Base-by-base conservation (phyloP, 2,329 filamentous ascomycete genomes). In the Periconia digitata region DNA sequence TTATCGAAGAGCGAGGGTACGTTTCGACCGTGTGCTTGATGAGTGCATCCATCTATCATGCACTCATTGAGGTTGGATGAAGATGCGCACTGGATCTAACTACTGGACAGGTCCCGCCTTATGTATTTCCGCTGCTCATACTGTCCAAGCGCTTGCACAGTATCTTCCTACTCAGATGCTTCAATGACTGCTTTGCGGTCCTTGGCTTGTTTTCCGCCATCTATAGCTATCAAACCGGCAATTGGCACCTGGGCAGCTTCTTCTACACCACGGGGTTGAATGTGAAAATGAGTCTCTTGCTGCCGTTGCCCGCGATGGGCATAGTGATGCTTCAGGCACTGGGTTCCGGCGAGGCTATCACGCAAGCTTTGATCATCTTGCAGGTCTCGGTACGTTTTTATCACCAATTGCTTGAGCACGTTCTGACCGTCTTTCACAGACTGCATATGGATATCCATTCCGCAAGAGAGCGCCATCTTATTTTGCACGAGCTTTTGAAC, bases 141-240 rank as follows among this genome's bases (percentile, higher is more conserved):
- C 75, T 96, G 39, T 96, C 92, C 46, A 97, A 97, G 72, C 84
- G 94, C 29, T 76, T 97, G 21, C 94, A 99, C 72, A 96, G 90
- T 71, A 87, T 99, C 59, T 99, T 94, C 66, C 75, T 99, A 59
- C 80, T 99, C 46, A 84, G 94, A 37, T 86, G 92, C 64, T 99
- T 99, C 79, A 99, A 99, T 73, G 94, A 99, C 74, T 90, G 91
- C 59, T 89, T 96, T 67, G 92, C 92, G 16, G 83, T 87, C 3
- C 79, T 94, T 59, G 90, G 89, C 58, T 80, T 99, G 52, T 97
- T 90, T 83, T 70, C 85, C 16, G 83, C 90, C n/a, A 85, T 97
- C 34, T 87, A 84, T 65, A 77, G 84, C 54, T 88, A 91, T 67
- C 90, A 96, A 74, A 82, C 81, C 39, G 79, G 85, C 24, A 76